Conservation (phyloP, 371 early-diverging fungal genomes). For the Actinomortierella wolfii region DNA sequence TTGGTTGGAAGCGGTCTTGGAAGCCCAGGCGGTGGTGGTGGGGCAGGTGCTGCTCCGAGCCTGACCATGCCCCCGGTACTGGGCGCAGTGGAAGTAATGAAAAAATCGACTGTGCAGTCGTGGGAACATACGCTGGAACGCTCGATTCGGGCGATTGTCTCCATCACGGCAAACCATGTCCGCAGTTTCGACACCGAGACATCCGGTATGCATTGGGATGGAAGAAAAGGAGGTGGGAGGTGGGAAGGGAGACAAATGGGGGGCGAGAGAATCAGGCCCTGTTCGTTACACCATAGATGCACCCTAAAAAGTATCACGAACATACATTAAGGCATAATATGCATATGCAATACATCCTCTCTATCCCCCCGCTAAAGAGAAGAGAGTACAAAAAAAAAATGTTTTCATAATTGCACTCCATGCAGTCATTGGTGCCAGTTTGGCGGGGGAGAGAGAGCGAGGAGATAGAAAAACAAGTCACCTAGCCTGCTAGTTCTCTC, state of each 20-base stretch:
- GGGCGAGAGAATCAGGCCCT: too few relatives aligned
- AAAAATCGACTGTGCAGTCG: slow-evolving; percentile 42
- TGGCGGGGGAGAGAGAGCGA: too few relatives aligned
- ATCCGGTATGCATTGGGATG: slow-evolving; percentile 58
- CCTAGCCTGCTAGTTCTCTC: too few relatives aligned
- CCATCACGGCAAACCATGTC: slow-evolving; percentile 82
- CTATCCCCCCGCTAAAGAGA: not conserved
- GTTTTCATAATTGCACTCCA: not conserved
- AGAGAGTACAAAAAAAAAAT: not conserved
- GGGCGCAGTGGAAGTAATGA: slow-evolving; percentile 21
- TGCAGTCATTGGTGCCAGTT: too few relatives aligned
- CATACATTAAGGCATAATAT: too few relatives aligned
- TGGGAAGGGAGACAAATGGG: too few relatives aligned
- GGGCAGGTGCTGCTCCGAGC: slow-evolving; percentile 9
- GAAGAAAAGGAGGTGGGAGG: too few relatives aligned
- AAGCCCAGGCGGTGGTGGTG: slow-evolving; percentile 18
- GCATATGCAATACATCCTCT: too few relatives aligned
- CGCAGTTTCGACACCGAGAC: slow-evolving; percentile 89
- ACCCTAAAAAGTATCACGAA: too few relatives aligned
- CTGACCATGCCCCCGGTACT: slow-evolving; percentile 40
- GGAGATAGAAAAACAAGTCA: too few relatives aligned
- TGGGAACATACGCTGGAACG: slow-evolving; percentile 81
- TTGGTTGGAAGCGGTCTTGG: slow-evolving; percentile 7
- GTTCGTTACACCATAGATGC: too few relatives aligned
- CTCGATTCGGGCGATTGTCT: slow-evolving; percentile 82